Percentiles rank a stretch among this genome's conserved stretches.
phyloP scores from a whole-genome alignment of 176 grass and related monocot genomes.

The Rhipidocladum racemiflorum region DNA sequence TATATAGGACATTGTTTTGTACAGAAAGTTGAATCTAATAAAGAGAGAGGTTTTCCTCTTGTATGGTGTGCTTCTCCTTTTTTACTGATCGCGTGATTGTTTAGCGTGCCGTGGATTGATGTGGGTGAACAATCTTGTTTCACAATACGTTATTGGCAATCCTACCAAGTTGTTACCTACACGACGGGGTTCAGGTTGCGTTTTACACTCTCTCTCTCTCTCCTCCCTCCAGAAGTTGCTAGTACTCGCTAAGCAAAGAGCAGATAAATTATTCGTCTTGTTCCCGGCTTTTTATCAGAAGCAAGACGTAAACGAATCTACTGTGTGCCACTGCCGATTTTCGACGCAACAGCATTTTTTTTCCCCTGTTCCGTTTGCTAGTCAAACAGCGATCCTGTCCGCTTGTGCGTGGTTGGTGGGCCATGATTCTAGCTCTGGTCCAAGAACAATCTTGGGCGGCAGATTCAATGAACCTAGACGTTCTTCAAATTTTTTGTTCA shows the following conservation, averaged over 20 bases:
- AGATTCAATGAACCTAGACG: constrained; percentile 40
- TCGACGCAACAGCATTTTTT: neutral
- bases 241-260: neutral
- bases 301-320: neutral
- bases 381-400: neutral
- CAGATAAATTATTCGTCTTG: neutral
- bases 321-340: neutral
- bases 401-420: constrained; percentile 30
- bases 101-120: too few relatives aligned
- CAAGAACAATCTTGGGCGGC: neutral
- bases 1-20: too few relatives aligned
- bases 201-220: neutral
- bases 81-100: too few relatives aligned
- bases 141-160: too few relatives aligned
- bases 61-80: too few relatives aligned
- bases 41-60: too few relatives aligned
- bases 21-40: too few relatives aligned
- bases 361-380: neutral
- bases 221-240: neutral
- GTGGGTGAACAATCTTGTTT: too few relatives aligned
- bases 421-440: constrained; percentile 28
- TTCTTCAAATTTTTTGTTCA: neutral
- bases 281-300: neutral
- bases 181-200: neutral
- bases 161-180: neutral